A percentile compares a stretch with the other conserved stretches of the same genome.
These are phyloP conservation scores for Dacryopinax primogenitus DNA, from an alignment of 768 basidiomycete genomes.

Conservation along the genomic window DNA sequence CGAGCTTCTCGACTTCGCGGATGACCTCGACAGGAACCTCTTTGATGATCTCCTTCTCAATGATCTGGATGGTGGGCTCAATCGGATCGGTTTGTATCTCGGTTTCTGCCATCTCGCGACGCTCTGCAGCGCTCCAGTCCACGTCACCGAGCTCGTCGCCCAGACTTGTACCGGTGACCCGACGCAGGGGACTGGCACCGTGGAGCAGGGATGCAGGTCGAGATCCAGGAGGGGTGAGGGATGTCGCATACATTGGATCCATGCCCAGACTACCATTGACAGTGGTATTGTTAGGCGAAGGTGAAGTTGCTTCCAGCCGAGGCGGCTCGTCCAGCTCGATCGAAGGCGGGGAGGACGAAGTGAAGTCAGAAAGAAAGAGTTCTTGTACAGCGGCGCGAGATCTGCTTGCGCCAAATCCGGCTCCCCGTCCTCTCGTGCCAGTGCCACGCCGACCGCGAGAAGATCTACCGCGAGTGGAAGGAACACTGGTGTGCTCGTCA, in stretches of 20 bases:
- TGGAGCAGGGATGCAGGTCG: slow-evolving; percentile 25
- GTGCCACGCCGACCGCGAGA: neutral
- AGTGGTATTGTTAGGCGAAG: slow-evolving; percentile 37
- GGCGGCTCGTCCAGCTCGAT: slow-evolving; percentile 19
- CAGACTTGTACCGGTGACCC: slow-evolving; percentile 31
- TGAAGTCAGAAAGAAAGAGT: neutral
- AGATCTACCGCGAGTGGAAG: neutral
- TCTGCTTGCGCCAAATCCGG: neutral
- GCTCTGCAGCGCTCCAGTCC: slow-evolving; percentile 21
- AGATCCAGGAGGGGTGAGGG: slow-evolving; percentile 38
- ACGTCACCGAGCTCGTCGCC: slow-evolving; percentile 18
- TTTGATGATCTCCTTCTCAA: slow-evolving; percentile 16
- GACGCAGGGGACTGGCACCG: slow-evolving; percentile 46
- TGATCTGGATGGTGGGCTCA: neutral
- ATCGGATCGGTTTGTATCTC: slow-evolving; percentile 32
- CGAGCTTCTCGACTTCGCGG: slow-evolving; percentile 18
- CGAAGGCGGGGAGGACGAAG: slow-evolving; percentile 30
- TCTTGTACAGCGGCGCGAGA: neutral
- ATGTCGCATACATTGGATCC: slow-evolving; percentile 72
- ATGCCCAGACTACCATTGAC: slow-evolving; percentile 51
- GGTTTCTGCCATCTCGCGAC: slow-evolving; percentile 17
- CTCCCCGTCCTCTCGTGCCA: neutral
- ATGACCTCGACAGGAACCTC: slow-evolving; percentile 22
- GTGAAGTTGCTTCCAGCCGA: slow-evolving; percentile 17
- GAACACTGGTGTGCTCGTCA: neutral